A percentile compares a stretch with the other conserved stretches of the same genome.
phyloP scores from a whole-genome alignment of 768 basidiomycete genomes.

The Rhodocollybia butyracea region DNA sequence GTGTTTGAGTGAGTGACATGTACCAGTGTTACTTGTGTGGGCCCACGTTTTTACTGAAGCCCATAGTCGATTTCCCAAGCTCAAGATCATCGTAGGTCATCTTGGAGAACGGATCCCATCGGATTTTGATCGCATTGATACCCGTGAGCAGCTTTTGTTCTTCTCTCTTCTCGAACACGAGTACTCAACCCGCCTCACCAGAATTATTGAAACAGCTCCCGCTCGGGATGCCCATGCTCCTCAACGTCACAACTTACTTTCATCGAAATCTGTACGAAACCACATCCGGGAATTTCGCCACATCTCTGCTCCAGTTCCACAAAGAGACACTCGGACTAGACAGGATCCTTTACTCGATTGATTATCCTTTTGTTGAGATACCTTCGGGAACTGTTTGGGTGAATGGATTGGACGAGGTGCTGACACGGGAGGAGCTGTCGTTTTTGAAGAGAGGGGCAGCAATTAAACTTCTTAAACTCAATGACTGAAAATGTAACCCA shows the following conservation, averaged over 20 bases:
- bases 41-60: background rate
- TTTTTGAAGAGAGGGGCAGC: background rate
- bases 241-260: conserved; percentile 36
- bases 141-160: conserved; percentile 22
- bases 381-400: conserved; percentile 5
- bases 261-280: conserved; percentile 37
- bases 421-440: conserved; percentile 2
- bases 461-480: conserved; percentile 3
- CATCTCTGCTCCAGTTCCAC: conserved; percentile 35
- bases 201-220: background rate
- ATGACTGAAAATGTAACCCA: too few relatives aligned
- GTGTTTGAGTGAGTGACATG: conserved; percentile 25
- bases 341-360: conserved; percentile 39
- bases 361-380: conserved; percentile 27
- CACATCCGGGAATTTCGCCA: conserved; percentile 37
- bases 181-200: background rate
- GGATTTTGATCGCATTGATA: conserved; percentile 37
- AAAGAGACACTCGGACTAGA: conserved; percentile 36
- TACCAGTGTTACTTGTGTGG: background rate
- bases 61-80: conserved; percentile 38
- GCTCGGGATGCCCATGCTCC: conserved; percentile 30
- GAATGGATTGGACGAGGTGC: conserved; percentile 5
- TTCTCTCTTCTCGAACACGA: background rate
- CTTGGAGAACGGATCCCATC: conserved; percentile 42
- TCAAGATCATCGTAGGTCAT: conserved; percentile 42